Conservation (phyloP, 306 rosid genomes). For the Oxytropis ochrocephala region DNA sequence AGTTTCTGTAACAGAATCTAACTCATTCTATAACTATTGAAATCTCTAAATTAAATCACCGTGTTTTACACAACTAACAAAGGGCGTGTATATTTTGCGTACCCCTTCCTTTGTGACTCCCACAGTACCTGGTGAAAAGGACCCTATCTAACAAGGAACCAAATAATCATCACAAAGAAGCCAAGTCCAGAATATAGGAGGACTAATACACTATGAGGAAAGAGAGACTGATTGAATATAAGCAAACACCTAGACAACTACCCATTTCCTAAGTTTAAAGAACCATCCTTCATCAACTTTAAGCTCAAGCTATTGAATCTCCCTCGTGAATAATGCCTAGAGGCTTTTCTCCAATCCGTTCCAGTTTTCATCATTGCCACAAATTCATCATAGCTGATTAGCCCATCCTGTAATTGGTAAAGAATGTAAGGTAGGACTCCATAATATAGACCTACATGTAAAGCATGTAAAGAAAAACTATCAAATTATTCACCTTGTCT, state of each 20-base stretch:
- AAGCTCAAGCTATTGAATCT: too few relatives aligned
- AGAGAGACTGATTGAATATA: slow-evolving; percentile 31
- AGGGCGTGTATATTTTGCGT: slow-evolving; percentile 24
- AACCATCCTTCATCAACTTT: too few relatives aligned
- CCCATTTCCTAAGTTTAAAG: too few relatives aligned
- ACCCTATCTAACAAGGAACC: slow-evolving; percentile 47
- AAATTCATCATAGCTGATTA: slow-evolving; percentile 91
- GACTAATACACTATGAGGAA: slow-evolving; percentile 36
- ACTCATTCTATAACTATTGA: too few relatives aligned
- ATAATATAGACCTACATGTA: neutral
- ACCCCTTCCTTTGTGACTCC: slow-evolving; percentile 29
- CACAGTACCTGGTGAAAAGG: slow-evolving; percentile 38
- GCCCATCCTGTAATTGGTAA: slow-evolving; percentile 70
- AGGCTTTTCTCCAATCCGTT: too few relatives aligned
- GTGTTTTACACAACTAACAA: too few relatives aligned
- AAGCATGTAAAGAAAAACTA: neutral
- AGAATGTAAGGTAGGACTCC: slow-evolving; percentile 21
- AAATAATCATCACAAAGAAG: slow-evolving; percentile 59
- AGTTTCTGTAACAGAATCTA: too few relatives aligned
- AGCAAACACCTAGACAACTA: slow-evolving; percentile 29
- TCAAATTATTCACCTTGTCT: slow-evolving; percentile 65
- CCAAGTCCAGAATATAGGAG: slow-evolving; percentile 39
- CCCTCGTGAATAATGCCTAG: too few relatives aligned
- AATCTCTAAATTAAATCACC: too few relatives aligned
- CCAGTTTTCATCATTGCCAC: too few relatives aligned